Conservation (phyloP, 2,329 filamentous ascomycete species). For the Aureobasidium namibiae region DNA sequence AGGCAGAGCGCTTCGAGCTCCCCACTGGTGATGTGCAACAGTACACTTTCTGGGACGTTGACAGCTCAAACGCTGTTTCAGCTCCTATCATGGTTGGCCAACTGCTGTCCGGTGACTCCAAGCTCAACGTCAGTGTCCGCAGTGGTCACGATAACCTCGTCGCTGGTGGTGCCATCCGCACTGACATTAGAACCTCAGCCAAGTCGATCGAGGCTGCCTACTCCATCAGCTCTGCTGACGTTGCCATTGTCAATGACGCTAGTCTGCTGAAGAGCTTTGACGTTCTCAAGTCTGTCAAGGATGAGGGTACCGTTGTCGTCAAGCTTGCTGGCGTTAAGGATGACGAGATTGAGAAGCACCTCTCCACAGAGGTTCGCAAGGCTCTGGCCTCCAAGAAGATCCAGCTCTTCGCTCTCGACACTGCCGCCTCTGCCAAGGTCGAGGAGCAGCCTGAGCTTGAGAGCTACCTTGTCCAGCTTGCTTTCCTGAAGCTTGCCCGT, state of each 20-base stretch:
- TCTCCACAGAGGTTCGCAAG: conserved; percentile 64
- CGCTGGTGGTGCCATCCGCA: conserved; percentile 70
- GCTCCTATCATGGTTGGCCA: conserved; percentile 57
- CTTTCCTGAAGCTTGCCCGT: conserved; percentile 72
- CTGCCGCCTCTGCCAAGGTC: conserved; percentile 58
- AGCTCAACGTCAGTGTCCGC: conserved; percentile 53
- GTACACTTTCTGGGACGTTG: conserved; percentile 90
- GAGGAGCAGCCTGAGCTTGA: conserved; percentile 55
- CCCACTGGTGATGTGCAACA: conserved; percentile 54
- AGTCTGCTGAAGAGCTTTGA: conserved; percentile 73
- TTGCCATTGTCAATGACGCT: conserved; percentile 69
- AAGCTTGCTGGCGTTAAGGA: conserved; percentile 73
- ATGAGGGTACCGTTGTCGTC: conserved; percentile 64
- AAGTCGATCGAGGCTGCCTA: conserved; percentile 82
- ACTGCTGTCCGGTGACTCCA: conserved; percentile 51
- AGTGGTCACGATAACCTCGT: conserved; percentile 54
- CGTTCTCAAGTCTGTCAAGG: conserved; percentile 60
- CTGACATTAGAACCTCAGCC: conserved; percentile 75
- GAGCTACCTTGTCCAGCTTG: conserved; percentile 64
- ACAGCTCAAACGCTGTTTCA: conserved; percentile 59
- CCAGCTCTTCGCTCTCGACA: conserved; percentile 68
- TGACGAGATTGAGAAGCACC: conserved; percentile 81
- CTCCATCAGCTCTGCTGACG: conserved; percentile 67
- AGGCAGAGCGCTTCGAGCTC: conserved; percentile 31
- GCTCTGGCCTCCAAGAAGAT: conserved; percentile 61